Evolutionary conservation across 306 rosid genomes (phyloP).

Genomic region (Dicorynia guianensis): DNA sequence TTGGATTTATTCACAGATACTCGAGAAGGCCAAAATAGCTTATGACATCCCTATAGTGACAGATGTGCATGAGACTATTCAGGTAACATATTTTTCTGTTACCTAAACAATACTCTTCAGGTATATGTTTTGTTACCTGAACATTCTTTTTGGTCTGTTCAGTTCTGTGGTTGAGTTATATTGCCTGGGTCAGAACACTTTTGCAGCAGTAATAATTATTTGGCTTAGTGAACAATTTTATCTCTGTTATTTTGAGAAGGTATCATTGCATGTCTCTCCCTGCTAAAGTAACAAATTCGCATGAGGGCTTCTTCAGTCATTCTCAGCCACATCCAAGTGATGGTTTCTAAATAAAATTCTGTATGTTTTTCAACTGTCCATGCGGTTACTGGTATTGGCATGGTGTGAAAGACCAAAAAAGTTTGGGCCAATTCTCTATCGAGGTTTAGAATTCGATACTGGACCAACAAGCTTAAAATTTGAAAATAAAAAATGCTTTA

Average conservation of each 20-base stretch:
- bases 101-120: neutral
- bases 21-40: slow-evolving; percentile 90
- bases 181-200: slow-evolving; percentile 13
- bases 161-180: slow-evolving; percentile 26
- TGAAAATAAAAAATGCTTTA: neutral
- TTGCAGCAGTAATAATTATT: slow-evolving; percentile 7
- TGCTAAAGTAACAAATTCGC: neutral
- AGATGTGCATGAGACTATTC: slow-evolving; percentile 82
- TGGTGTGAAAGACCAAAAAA: neutral
- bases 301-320: slow-evolving; percentile 19
- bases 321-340: neutral
- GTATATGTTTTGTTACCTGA: neutral
- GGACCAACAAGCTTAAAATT: neutral
- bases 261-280: neutral
- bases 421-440: neutral
- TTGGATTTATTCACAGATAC: slow-evolving; percentile 61
- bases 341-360: neutral
- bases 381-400: neutral
- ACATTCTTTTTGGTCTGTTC: slow-evolving; percentile 7
- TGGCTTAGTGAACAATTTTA: neutral
- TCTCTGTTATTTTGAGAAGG: slow-evolving; percentile 17
- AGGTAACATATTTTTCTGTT: slow-evolving; percentile 57
- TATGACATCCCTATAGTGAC: slow-evolving; percentile 90
- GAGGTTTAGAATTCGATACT: neutral
- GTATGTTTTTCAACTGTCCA: neutral